A percentile compares a stretch with the other conserved stretches of the same genome.
Evolutionary conservation across 164 flowering plant species (phyloP).

Genomic region (Vitis cinerea): DNA sequence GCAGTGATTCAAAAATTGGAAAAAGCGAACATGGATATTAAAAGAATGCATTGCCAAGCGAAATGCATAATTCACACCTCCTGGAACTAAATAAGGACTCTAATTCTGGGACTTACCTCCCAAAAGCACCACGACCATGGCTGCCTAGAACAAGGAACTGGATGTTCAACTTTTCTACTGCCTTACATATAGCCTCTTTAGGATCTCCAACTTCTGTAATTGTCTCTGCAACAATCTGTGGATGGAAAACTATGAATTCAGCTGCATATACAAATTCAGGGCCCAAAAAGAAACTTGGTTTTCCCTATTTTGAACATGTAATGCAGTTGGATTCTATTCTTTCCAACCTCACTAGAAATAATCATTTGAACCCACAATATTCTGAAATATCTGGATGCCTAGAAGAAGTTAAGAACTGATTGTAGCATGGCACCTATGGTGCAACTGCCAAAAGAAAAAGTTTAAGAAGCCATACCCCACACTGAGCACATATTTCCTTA

Average conservation of each 20-base stretch:
- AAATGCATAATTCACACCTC: too few relatives aligned
- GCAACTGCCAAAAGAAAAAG: not conserved
- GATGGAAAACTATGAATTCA: not conserved
- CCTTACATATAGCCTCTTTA: conserved; percentile 55
- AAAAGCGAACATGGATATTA: too few relatives aligned
- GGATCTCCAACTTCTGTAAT: conserved; percentile 56
- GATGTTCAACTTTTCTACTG: conserved; percentile 46
- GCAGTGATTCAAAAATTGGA: too few relatives aligned
- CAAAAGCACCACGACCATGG: conserved; percentile 44
- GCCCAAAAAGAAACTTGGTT: not conserved
- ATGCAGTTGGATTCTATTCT: not conserved
- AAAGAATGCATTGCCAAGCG: too few relatives aligned
- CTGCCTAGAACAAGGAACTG: conserved; percentile 58
- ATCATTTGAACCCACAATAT: too few relatives aligned
- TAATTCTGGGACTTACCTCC: conserved; percentile 40
- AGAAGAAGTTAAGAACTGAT: too few relatives aligned
- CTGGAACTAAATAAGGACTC: too few relatives aligned
- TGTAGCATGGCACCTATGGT: too few relatives aligned
- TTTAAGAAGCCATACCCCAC: conserved; percentile 38
- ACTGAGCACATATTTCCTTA: conserved; percentile 40
- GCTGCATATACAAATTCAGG: not conserved
- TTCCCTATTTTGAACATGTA: not conserved
- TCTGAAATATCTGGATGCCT: too few relatives aligned
- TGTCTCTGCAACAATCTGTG: conserved; percentile 51
- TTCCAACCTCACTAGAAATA: too few relatives aligned